Percentiles rank a stretch among this genome's conserved stretches.
Evolutionary conservation across 2,329 filamentous ascomycete species (phyloP).

Genomic region (Ophiognomonia clavigignenti-juglandacearum): DNA sequence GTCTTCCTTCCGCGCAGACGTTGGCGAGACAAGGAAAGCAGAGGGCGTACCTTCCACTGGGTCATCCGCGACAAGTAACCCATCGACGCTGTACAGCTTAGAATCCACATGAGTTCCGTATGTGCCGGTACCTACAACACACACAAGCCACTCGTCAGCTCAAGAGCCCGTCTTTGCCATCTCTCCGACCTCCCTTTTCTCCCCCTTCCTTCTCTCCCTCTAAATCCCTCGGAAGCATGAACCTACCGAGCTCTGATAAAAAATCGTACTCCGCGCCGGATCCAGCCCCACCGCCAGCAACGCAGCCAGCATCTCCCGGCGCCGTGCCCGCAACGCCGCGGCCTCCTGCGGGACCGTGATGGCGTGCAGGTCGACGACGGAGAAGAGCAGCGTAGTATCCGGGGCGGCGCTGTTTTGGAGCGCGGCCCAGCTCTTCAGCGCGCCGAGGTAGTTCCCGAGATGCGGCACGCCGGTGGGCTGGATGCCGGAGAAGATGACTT

Average conservation of each 20-base stretch:
- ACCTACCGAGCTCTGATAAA: conserved; percentile 75
- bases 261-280: conserved; percentile 71
- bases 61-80: conserved; percentile 98
- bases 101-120: conserved; percentile 92
- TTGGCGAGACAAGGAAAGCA: background rate
- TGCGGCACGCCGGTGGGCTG: conserved; percentile 94
- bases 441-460: conserved; percentile 91
- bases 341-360: conserved; percentile 74
- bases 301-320: conserved; percentile 71
- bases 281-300: conserved; percentile 81
- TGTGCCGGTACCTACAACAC: conserved; percentile 63
- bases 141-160: background rate
- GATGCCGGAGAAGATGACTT: conserved; percentile 87
- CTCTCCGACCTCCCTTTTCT: background rate
- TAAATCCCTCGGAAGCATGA: too few relatives aligned
- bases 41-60: conserved; percentile 82
- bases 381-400: conserved; percentile 68
- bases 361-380: conserved; percentile 89
- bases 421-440: conserved; percentile 78
- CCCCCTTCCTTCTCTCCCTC: background rate
- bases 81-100: conserved; percentile 86
- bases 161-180: too few relatives aligned
- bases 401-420: conserved; percentile 62
- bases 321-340: conserved; percentile 55
- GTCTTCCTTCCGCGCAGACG: background rate